Evolutionary conservation across 345 rosid genomes (phyloP), one percentile per base, ranked within the genome.

Genomic region (Citrus cavaleriei): DNA sequence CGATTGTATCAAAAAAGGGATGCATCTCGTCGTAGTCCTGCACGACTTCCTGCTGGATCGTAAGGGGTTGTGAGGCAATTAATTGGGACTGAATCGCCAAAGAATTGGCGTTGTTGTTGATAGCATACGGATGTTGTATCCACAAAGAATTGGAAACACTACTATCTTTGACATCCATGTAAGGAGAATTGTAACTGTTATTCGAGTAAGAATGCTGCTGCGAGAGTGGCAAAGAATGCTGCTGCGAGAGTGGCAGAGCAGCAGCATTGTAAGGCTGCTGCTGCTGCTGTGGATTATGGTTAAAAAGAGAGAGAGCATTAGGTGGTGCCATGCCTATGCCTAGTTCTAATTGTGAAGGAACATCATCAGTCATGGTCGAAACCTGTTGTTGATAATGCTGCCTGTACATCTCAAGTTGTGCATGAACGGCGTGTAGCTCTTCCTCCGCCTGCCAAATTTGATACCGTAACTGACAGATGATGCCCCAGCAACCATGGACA

Each of bases 21-120:
- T 89, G 95, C 68, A 93, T 80, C 68, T 94, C 95, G 73, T 94
- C 95, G 25, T 91, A 92, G 34, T 88, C 90, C n/a, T 86, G 91
- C 76, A 76, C 87, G 68, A 83, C 81, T 68, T 89, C 84, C 74
- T 88, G 89, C 55, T 89, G 93, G 55, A 84, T 68, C 4, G 79
- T 84, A 3, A 78, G 75, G 22, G 89, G 81, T 63, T 90, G 90
- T 0, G 89, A 76, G 70, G 70, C 83, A 75, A 78, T 81, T 67
- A 79, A 78, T 77, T 90, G 91, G 64, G 94, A 86, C 59, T 91
- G 93, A 62, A 89, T 73, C 1, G 83, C 84, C 83, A 81, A 77
- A 40, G 88, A 63, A 58, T 75, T 83, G 71, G 25, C 81, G 60
- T 58, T 76, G 64, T 58, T 79, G 10, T 72, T 82, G 25, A 69